Evolutionary conservation across 2,329 filamentous ascomycete genomes (phyloP), one percentile per base, ranked within the genome.

Genomic region (Xylariaceae sp.): DNA sequence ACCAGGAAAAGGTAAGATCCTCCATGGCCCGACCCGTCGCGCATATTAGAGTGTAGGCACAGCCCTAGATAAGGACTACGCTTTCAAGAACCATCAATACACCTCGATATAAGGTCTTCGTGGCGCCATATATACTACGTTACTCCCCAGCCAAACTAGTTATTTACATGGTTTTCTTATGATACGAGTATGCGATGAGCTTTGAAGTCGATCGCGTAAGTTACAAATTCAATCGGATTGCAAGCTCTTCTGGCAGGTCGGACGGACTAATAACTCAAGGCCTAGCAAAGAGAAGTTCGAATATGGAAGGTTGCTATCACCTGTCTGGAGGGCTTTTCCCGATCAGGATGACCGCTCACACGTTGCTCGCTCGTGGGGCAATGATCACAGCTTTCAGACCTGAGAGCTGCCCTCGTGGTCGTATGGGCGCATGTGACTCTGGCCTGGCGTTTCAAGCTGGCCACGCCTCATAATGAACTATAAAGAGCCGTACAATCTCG

Each of bases 241-340:
- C 35, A 11, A 11, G 35, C 4, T 37, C 35, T 6, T 11, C 8
- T n/a, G 8, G 8, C 35, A 37, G 35, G 12, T 37, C 12, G 35
- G 5, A 7, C 8, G 35, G 35, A 37, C 35, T 37, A 37, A 19
- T 19, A 19, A 11, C 35, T 11, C 35, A 7, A 11, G 35, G 35
- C 35, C 35, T 37, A 11, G 35, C 35, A 37, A 11, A 7, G 35
- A 47, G 47, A 43, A 27, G 29, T 34, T 58, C 49, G 6, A 56
- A 56, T 54, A 8, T 50, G 51, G 57, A 59, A 59, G 57, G 57
- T 59, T 47, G 32, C 39, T 57, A 27, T 43, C n/a, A 37, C 35
- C 8, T 37, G 5, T 11, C 8, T n/a, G 7, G n/a, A 30, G 39
- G 27, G 5, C 31, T 39, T 57, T 55, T 51, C 54, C 54, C 50